These are phyloP conservation scores for Allomyces arbusculus DNA, from an alignment of 192 early-diverging fungal genomes.

Conservation along the genomic window DNA sequence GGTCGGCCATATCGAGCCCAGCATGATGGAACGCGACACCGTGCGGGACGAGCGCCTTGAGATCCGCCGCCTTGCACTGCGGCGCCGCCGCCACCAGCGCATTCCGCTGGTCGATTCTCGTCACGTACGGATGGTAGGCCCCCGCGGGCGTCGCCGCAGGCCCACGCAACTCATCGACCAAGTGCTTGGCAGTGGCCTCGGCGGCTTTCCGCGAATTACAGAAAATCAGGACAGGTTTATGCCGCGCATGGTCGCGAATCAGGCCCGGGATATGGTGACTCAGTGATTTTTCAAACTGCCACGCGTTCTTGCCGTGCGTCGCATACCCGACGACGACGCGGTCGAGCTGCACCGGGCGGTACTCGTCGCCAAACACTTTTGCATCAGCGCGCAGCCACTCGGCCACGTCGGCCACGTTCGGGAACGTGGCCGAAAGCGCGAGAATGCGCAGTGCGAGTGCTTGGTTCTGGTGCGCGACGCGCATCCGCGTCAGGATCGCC, in stretches of 20 bases:
- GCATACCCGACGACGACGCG: conserved; percentile 29
- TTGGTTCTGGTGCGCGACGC: conserved; percentile 16
- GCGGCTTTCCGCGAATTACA: conserved; percentile 22
- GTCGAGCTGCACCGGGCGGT: conserved; percentile 34
- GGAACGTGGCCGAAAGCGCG: conserved; percentile 45
- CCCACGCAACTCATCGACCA: conserved; percentile 8
- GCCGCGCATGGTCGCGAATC: conserved; percentile 14
- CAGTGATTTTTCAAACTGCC: conserved; percentile 30
- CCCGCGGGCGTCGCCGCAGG: conserved; percentile 7
- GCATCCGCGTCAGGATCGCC: conserved; percentile 30
- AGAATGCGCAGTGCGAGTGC: conserved; percentile 20
- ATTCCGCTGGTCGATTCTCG: conserved; percentile 9
- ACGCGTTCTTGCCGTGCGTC: conserved; percentile 13
- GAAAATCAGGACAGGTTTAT: conserved; percentile 14
- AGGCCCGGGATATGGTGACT: conserved; percentile 23
- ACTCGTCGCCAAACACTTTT: conserved; percentile 47
- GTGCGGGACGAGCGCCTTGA: conserved; percentile 23
- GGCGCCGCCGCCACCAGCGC: background rate
- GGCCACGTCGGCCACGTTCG: conserved; percentile 45
- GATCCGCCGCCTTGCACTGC: background rate
- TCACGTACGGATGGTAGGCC: conserved; percentile 9
- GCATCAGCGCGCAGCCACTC: conserved; percentile 27
- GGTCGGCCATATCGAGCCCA: conserved; percentile 23
- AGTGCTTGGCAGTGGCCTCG: conserved; percentile 12
- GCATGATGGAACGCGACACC: conserved; percentile 53